Base-by-base conservation (phyloP, 768 basidiomycete genomes). In the Pisolithus microcarpus region DNA sequence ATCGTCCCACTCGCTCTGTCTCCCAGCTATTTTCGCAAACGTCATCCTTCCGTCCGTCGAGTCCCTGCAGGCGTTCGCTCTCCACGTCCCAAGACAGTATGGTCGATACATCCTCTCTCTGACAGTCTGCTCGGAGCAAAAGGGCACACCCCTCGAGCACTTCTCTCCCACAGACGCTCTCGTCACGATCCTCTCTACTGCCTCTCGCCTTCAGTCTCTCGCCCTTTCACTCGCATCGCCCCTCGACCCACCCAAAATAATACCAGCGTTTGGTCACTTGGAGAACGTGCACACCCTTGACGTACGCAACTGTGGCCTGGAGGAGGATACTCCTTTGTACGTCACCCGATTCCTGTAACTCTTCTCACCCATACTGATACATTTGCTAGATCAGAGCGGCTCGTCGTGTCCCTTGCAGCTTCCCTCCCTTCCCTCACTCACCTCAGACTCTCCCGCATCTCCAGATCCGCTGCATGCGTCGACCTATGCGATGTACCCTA, bases 321-420 rank as follows among this genome's bases (percentile, higher is more conserved):
- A 74, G 43, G 64, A 67, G 39, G 49, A 59, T 49, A 50, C 62
- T 0, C 73, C 71, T 4, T 51, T 75, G 73, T 75, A 58, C 57
- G 73, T 67, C 4, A 37, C 10, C 30, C 26, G n/a, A 42, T 45
- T 46, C 16, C 19, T 26, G 10, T 10, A 16, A 5, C 43, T 2
- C 47, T 13, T 34, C 50, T 53, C 19, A 6, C 26, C 38, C 53
- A 23, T 51, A 30, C 51, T 54, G 39, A 54, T 34, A 1, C 9
- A 16, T 19, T 38, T 11, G 34, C 38, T 51, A 61, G 64, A 19
- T 70, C 65, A 66, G 85, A 88, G 61, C 74, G 85, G 23, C 72
- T 86, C 0, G 81, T 78, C 49, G 85, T 87, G 15, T 76, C 80
- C 6, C 81, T 88, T 54, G 84, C 84, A 0, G 77, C 80, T 2